phyloP scores from a whole-genome alignment of 148 eudicot genomes.

The Camellia granthamiana region DNA sequence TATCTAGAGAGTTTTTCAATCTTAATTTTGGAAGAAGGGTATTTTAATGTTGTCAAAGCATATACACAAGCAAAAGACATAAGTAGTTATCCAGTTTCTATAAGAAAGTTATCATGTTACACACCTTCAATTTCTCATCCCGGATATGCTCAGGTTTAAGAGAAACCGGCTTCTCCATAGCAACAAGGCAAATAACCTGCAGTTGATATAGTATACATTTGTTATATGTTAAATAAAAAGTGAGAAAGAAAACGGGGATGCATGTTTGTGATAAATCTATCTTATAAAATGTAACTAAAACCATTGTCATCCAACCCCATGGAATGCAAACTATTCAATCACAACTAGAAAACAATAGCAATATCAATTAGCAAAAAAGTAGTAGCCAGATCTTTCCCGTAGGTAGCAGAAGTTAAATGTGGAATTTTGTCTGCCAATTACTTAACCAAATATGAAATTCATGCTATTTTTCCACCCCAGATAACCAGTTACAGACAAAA shows the following conservation, averaged over 20 bases:
- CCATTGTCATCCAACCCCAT: neutral
- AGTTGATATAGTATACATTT: neutral
- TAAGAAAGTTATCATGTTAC: slow-evolving; percentile 9
- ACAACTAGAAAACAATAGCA: slow-evolving; percentile 6
- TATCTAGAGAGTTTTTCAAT: neutral
- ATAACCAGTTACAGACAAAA: neutral
- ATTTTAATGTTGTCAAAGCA: neutral
- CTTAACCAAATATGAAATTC: neutral
- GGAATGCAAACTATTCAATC: neutral
- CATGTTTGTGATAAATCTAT: neutral
- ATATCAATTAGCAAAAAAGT: neutral
- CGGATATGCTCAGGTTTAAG: slow-evolving; percentile 90
- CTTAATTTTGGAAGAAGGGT: neutral
- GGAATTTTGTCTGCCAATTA: neutral
- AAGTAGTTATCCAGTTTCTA: neutral
- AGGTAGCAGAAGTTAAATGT: neutral
- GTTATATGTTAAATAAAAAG: neutral
- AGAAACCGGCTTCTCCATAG: slow-evolving; percentile 98
- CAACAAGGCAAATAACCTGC: slow-evolving; percentile 94
- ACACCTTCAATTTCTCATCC: slow-evolving; percentile 97
- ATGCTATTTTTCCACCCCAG: neutral
- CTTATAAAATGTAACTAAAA: neutral
- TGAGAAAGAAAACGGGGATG: neutral
- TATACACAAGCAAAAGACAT: neutral
- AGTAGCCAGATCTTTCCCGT: neutral